These are phyloP conservation scores for Coprinopsis marcescibilis DNA, from an alignment of 768 basidiomycete species.

Conservation along the genomic window DNA sequence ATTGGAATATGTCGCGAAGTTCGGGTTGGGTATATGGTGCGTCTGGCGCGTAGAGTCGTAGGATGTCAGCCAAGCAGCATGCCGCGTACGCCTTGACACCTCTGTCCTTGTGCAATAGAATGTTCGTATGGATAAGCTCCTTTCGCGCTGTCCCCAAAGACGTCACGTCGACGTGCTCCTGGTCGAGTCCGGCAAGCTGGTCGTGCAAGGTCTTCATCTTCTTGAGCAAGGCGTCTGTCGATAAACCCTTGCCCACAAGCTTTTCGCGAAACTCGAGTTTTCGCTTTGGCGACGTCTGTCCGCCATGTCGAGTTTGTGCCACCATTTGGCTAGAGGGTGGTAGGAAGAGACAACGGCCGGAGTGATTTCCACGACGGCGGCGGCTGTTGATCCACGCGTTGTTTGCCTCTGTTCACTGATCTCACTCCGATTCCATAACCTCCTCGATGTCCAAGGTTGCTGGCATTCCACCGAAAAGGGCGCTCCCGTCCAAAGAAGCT, in stretches of 20 bases:
- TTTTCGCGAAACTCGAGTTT: conserved; percentile 79
- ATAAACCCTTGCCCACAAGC: conserved; percentile 67
- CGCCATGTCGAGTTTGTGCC: conserved; percentile 63
- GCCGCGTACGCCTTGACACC: conserved; percentile 95
- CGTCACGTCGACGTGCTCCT: conserved; percentile 72
- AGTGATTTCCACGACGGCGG: conserved; percentile 4
- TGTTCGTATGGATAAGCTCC: conserved; percentile 72
- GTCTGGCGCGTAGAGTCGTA: conserved; percentile 92
- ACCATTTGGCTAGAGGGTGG: conserved; percentile 45
- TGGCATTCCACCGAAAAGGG: conserved; percentile 40
- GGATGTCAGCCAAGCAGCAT: conserved; percentile 90
- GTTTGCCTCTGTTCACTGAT: conserved; percentile 31
- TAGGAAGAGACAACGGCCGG: conserved; percentile 13
- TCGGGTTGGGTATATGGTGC: conserved; percentile 89
- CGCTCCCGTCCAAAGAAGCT: conserved; percentile 77
- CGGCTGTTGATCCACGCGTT: conserved; percentile 21
- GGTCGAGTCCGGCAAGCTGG: conserved; percentile 79
- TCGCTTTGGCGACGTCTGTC: conserved; percentile 44
- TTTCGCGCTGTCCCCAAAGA: conserved; percentile 68
- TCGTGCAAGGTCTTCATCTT: conserved; percentile 75
- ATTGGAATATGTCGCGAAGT: conserved; percentile 93
- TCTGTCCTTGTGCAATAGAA: conserved; percentile 91
- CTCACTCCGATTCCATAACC: conserved; percentile 4
- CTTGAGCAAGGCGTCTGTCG: conserved; percentile 80
- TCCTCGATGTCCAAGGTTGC: conserved; percentile 31